Evolutionary conservation across 768 basidiomycete genomes (phyloP), one percentile per base, ranked within the genome.

Genomic region (Tulasnella sp.): DNA sequence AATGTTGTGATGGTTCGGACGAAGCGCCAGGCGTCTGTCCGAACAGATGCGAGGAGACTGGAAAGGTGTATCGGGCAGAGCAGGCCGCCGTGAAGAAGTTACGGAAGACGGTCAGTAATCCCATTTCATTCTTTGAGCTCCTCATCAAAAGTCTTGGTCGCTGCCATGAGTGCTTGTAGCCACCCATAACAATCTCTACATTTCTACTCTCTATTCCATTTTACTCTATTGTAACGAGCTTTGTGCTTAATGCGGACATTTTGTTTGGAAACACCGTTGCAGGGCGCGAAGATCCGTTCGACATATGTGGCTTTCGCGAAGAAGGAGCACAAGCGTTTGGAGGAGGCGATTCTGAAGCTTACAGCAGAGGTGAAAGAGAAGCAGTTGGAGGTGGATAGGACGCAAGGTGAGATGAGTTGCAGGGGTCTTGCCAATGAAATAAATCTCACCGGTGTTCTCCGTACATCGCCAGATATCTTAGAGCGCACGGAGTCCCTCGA

Each of bases 1-100:
- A 90, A 68, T 99, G 94, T 66, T 99, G 94, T 67, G 94, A 99
- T 65, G 94, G 94, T 11, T 91, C 92, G 0, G 94, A 99, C 70
- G 96, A 99, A 72, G 78, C 75, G 24, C 70, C 79, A 9, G 91
- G 91, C 17, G 75, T 85, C 15, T 99, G 96, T 69, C 71, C 77
- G 34, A 83, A 96, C 69, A 73, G 72, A 2, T 99, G 96, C 69
- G 75, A 76, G 49, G 81, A 85, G 66, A 76, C 87, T 45, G 92
- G 92, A 1, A 79, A 80, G 60, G 80, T 66, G 30, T 80, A 87
- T 70, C 74, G 82, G 64, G 80, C 79, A 70, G 78, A 81, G 68
- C 72, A 73, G 29, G 86, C 85, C 42, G 87, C 80, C n/a, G 84
- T 87, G 66, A 74, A 75, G 31, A 92, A 91, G 72, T 72, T 88